Evolutionary conservation across 495 filamentous ascomycete species (phyloP), one percentile per base, ranked within the genome.

Genomic region (Talaromyces stipitatus): DNA sequence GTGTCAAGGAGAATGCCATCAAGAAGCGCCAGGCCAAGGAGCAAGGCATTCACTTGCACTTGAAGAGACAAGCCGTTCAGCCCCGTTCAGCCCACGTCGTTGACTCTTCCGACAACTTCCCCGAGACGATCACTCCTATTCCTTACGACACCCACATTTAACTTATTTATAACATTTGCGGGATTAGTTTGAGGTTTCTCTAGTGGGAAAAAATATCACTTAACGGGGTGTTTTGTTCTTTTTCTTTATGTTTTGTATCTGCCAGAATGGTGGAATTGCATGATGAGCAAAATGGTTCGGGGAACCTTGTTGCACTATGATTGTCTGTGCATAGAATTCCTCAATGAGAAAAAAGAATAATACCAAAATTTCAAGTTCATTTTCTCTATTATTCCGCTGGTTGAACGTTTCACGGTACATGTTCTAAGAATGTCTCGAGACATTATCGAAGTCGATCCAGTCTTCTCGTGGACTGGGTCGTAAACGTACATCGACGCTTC

Each of bases 61-160:
- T 97, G 73, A 97, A 97, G 90, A 83, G 94, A 69, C 88, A 90
- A 76, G 84, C 94, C 52, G 78, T 77, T 61, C 80, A 78, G 72
- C 94, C 94, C 68, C 82, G 94, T 62, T 87, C 86, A 61, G 85
- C 85, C 54, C 81, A 87, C 73, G 87, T 84, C 52, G 84, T 98
- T 63, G 85, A 79, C 61, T 76, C 82, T 60, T 85, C 84, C 74
- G 85, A 85, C 66, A 88, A 89, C 77, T 75, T 81, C 67, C 90
- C 95, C 60, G 91, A 97, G 85, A 97, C 87, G 61, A 84, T 98
- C 62, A 82, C 85, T 45, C 91, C 94, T 46, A 83, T 97, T 63
- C 78, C 92, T 69, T 98, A 97, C 84, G 94, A 97, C 84, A 98
- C 94, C 65, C 92, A 91, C 63, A 97, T 97, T 71, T 98, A 92